Evolutionary conservation across 2,329 filamentous ascomycete genomes (phyloP).

Genomic region (Sporothrix sp.): DNA sequence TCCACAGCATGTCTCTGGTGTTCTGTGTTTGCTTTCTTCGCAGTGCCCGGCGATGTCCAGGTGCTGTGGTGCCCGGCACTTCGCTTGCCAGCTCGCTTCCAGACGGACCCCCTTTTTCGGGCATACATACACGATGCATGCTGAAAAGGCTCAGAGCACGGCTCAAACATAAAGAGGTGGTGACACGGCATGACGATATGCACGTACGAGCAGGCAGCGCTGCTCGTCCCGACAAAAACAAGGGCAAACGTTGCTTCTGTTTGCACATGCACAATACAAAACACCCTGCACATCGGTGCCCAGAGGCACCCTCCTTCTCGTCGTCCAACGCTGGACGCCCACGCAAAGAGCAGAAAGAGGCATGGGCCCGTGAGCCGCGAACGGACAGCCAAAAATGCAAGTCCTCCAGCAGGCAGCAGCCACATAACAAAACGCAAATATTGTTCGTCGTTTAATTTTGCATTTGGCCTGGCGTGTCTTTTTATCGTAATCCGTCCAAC

Average conservation of each 20-base stretch:
- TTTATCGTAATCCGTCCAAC: too few relatives aligned
- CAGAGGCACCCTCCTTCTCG: not conserved
- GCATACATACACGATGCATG: too few relatives aligned
- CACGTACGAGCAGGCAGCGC: not conserved
- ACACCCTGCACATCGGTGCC: not conserved
- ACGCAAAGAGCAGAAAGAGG: not conserved
- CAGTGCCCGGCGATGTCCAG: not conserved
- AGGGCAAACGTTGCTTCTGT: not conserved
- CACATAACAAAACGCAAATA: too few relatives aligned
- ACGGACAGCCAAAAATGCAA: too few relatives aligned
- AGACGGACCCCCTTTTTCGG: not conserved
- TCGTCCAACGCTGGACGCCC: not conserved
- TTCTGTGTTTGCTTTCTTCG: not conserved
- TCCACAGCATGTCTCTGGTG: not conserved
- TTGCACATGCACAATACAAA: slow-evolving; percentile 1
- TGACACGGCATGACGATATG: not conserved
- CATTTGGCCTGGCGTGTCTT: too few relatives aligned
- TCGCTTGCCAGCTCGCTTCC: slow-evolving; percentile 4
- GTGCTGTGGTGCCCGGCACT: not conserved
- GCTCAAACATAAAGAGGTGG: not conserved
- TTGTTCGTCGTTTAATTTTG: too few relatives aligned
- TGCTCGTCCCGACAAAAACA: not conserved
- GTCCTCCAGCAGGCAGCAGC: too few relatives aligned
- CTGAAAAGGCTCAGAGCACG: too few relatives aligned
- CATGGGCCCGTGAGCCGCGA: not conserved